These are phyloP conservation scores for Rhodotorula kratochvilovae DNA, from an alignment of 768 basidiomycete genomes.

Conservation along the genomic window DNA sequence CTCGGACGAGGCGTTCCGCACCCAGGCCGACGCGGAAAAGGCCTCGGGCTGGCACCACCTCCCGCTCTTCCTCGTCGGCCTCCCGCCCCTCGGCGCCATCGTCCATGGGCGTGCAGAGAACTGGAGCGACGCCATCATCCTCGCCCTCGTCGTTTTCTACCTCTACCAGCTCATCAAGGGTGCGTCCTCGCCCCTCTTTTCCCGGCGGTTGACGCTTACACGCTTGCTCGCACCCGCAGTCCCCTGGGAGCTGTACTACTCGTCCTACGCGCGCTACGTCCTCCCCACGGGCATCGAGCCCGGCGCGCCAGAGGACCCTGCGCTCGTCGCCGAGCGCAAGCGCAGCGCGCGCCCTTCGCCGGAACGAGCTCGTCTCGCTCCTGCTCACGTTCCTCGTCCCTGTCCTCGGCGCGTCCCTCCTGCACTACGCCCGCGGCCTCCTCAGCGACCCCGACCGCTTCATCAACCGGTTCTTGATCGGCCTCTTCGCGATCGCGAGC, in stretches of 20 bases:
- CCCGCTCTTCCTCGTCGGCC: slow-evolving; percentile 43
- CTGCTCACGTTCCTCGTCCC: slow-evolving; percentile 40
- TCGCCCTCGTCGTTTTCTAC: slow-evolving; percentile 44
- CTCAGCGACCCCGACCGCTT: slow-evolving; percentile 43
- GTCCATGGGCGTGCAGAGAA: slow-evolving; percentile 43
- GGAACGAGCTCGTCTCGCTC: slow-evolving; percentile 39
- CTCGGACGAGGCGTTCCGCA: slow-evolving; percentile 24
- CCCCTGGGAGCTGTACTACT: slow-evolving; percentile 46
- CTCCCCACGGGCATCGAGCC: slow-evolving; percentile 12
- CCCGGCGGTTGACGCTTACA: neutral
- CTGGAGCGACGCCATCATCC: slow-evolving; percentile 43
- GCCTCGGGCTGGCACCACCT: slow-evolving; percentile 39
- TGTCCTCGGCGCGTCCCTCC: slow-evolving; percentile 27
- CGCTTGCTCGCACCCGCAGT: slow-evolving; percentile 18
- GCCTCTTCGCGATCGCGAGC: slow-evolving; percentile 42
- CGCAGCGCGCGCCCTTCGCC: slow-evolving; percentile 28
- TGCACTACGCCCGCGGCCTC: slow-evolving; percentile 31
- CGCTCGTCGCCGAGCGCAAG: neutral
- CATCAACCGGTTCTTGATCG: slow-evolving; percentile 43
- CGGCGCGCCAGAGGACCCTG: slow-evolving; percentile 11
- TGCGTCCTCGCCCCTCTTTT: slow-evolving; percentile 5
- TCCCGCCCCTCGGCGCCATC: slow-evolving; percentile 42
- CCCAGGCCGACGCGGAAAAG: neutral
- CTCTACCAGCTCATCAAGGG: slow-evolving; percentile 45
- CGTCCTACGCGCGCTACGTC: slow-evolving; percentile 39